Evolutionary conservation across 2,329 filamentous ascomycete species (phyloP).

Genomic region (Fusarium bulbicola): DNA sequence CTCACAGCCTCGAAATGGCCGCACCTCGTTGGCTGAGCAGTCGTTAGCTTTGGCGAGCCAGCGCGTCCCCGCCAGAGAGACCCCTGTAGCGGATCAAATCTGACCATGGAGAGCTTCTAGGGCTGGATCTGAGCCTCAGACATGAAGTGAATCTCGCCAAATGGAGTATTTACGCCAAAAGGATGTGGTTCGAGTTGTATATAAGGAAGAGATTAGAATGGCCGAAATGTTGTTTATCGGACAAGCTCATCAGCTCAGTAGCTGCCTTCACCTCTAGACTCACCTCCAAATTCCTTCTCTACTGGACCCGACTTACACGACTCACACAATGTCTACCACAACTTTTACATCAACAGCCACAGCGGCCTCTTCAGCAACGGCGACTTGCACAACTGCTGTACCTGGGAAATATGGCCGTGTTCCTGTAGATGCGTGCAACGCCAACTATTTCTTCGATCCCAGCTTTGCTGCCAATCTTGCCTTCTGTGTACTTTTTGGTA

Average conservation of each 20-base stretch:
- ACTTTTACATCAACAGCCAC: slow-evolving; percentile 39
- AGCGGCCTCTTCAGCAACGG: slow-evolving; percentile 42
- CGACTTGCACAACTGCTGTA: slow-evolving; percentile 48
- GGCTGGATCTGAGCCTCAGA: slow-evolving; percentile 17
- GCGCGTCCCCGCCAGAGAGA: neutral
- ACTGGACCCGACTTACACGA: slow-evolving; percentile 3
- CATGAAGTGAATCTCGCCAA: neutral
- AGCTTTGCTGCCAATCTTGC: slow-evolving; percentile 47
- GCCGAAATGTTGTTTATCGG: neutral
- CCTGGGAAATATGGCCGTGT: slow-evolving; percentile 47
- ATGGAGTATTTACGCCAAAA: neutral
- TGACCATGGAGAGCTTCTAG: neutral
- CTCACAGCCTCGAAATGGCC: slow-evolving; percentile 11
- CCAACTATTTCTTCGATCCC: slow-evolving; percentile 46
- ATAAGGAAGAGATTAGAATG: slow-evolving; percentile 6
- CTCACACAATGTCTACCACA: slow-evolving; percentile 36
- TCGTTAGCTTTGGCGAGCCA: slow-evolving; percentile 34
- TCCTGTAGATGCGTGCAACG: slow-evolving; percentile 45
- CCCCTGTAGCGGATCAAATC: neutral
- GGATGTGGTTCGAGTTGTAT: neutral
- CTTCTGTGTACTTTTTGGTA: slow-evolving; percentile 46
- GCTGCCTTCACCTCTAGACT: neutral
- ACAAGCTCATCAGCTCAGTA: neutral
- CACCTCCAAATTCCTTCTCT: neutral
- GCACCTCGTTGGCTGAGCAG: slow-evolving; percentile 12